Base-by-base conservation (phyloP, 164 flowering plant genomes). In the Tinospora cordifolia region DNA sequence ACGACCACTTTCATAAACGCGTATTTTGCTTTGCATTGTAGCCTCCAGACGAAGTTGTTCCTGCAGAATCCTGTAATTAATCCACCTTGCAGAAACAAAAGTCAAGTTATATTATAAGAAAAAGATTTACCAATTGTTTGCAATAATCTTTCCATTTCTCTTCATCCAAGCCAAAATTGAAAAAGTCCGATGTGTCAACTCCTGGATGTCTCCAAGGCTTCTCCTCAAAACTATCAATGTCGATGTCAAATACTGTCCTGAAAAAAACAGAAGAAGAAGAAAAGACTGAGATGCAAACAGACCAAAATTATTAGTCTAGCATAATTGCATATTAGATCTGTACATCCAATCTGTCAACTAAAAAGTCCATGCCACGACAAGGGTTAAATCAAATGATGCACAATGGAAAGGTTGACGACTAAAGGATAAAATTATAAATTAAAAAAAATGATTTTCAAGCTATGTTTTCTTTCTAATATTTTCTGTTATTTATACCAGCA, bases 1-100 rank as follows among this genome's bases (percentile, higher is more conserved):
- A 64, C 99, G 80, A 41, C 96, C 99, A 83, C 96, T 88, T 80
- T 91, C 99, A 79, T 88, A 87, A 54, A 93, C 98, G 75, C 93
- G 94, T 75, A 93, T 93, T 82, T 85, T 91, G 84, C 93, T 90
- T 83, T 95, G 97, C 99, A 95, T 95, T n/a, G 99, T 92, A 46
- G 96, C 80, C 81, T 88, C 97, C 73, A 92, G 78, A 49, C 98
- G 94, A 36, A 81, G 87, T 81, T 88, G 95, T 75, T 88, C 99
- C 99, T 95, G 82, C 62, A 84, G 24, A 75, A 64, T 36, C 38
- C 69, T n/a, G 69, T 68, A 73, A 51, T 62, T 47, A 57, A 39
- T 41, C 41, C 62, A 65, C 66, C 21, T 46, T 44, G 34, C 41
- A 67, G 36, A 67, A 9, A 27, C 57, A 8, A 38, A 27, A 25